Percentiles rank a stretch among this genome's conserved stretches.
These are phyloP conservation scores for Ascocoryne sarcoides DNA, from an alignment of 2,329 filamentous ascomycete genomes.

Conservation along the genomic window DNA sequence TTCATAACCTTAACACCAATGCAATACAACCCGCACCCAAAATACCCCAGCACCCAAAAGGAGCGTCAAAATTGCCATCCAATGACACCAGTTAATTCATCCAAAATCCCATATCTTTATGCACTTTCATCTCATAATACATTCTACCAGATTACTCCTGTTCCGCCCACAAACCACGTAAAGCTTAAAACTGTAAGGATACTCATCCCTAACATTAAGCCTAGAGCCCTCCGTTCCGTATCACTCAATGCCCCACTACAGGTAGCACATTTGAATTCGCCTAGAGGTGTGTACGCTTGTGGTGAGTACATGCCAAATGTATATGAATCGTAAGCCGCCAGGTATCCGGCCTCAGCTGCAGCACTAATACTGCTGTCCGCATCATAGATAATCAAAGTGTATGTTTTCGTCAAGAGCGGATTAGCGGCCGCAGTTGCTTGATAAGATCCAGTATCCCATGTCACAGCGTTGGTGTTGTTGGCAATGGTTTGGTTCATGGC, in stretches of 20 bases:
- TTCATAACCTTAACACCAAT: no score
- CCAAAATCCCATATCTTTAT: no score
- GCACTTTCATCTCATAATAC: no score
- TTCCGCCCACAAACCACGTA: conserved; percentile 53
- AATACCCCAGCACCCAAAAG: no score
- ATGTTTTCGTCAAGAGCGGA: conserved; percentile 45
- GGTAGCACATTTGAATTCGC: conserved; percentile 46
- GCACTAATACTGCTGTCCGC: conserved; percentile 42
- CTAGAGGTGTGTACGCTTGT: conserved; percentile 41
- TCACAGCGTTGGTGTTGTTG: conserved; percentile 40
- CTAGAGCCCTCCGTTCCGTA: conserved; percentile 39
- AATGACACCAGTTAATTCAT: no score
- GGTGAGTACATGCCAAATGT: conserved; percentile 50
- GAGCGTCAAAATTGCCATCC: no score
- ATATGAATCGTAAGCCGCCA: conserved; percentile 40
- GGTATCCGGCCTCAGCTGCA: conserved; percentile 46
- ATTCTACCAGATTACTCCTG: conserved; percentile 28
- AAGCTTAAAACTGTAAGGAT: conserved; percentile 50
- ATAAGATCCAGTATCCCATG: conserved; percentile 49
- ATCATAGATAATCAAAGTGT: conserved; percentile 55
- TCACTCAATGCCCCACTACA: conserved; percentile 44
- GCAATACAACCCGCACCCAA: no score
- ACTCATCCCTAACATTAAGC: conserved; percentile 45
- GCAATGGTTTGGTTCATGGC: conserved; percentile 53
- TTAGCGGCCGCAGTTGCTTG: conserved; percentile 33